These are phyloP conservation scores for Teratosphaeria destructans DNA, from an alignment of 2,329 filamentous ascomycete species.

Conservation along the genomic window DNA sequence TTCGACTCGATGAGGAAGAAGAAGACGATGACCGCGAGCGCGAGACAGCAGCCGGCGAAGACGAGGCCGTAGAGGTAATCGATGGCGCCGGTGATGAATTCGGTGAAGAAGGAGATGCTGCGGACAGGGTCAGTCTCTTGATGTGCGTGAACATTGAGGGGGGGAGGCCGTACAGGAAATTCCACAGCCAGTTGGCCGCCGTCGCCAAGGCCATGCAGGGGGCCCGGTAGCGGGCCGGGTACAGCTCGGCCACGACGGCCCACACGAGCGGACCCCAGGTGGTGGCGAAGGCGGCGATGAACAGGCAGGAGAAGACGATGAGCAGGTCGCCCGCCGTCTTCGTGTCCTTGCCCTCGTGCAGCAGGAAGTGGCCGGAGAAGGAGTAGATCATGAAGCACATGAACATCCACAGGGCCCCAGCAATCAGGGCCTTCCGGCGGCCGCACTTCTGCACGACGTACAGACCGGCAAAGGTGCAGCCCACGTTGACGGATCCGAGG, in stretches of 20 bases:
- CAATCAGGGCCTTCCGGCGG: conserved; percentile 34
- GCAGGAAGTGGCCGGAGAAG: conserved; percentile 35
- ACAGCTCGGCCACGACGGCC: conserved; percentile 55
- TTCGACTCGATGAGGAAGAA: conserved; percentile 31
- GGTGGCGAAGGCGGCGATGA: conserved; percentile 55
- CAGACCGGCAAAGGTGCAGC: conserved; percentile 36
- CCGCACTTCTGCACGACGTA: conserved; percentile 38
- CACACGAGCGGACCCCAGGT: conserved; percentile 64
- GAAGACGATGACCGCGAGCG: conserved; percentile 25
- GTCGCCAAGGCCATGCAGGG: conserved; percentile 47
- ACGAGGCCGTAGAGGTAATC: conserved; percentile 30
- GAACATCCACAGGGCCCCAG: conserved; percentile 38
- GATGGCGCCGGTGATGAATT: conserved; percentile 29
- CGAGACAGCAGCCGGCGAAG: conserved; percentile 27
- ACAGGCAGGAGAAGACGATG: conserved; percentile 59
- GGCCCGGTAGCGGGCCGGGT: conserved; percentile 43
- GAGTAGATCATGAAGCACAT: conserved; percentile 49
- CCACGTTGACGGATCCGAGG: conserved; percentile 38
- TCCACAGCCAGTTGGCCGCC: conserved; percentile 49
- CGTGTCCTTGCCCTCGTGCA: conserved; percentile 24
- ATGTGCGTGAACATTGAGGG: background rate
- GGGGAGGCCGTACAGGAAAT: conserved; percentile 12
- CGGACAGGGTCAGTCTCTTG: background rate
- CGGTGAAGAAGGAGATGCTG: conserved; percentile 25
- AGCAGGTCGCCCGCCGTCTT: conserved; percentile 46